Evolutionary conservation across 139 green algal genomes (phyloP), one percentile per base, ranked within the genome.

Genomic region (Coelastrella sp.): DNA sequence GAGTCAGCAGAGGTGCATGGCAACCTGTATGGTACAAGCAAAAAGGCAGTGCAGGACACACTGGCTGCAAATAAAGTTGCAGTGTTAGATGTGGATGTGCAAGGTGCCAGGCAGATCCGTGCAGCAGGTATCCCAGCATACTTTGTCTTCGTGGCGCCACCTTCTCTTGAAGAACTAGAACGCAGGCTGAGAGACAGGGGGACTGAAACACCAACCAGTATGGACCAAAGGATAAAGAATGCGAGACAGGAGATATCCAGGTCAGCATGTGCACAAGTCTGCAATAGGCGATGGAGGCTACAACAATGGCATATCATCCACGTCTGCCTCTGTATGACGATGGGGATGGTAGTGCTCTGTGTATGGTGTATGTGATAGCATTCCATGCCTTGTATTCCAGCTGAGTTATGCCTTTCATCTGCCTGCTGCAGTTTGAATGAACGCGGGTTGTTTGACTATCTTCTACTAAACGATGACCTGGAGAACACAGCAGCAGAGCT

Each of bases 121-220:
- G 13, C 21, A 21, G 77, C 60, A 41, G 69, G 69, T 32, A 45
- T 96, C 8, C 85, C 50, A 27, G 93, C 91, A 45, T 92, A 98
- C 51, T 97, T 97, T 66, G 92, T 98, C 11, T 98, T 98, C 79
- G 84, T 98, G 2, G 92, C 93, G 2, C 96, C 96, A 2, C 96
- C 96, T 23, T 90, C 69, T 17, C 67, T 93, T 19, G 91, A 97
- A 63, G 95, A 98, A 87, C 87, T 98, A 38, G 94, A 96, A 63
- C 80, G 85, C 37, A 86, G 96, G 2, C 85, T 98, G 38, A 80
- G 89, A 0, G 93, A 90, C 7, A 90, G 96, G 7, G 94, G 92
- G 76, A 97, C 95, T 4, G 96, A 98, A 40, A 90, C 60, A 5
- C 91, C 94, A 34, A 92, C 94, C 40, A 91, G 96, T 72, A 93